Evolutionary conservation across 1,284 basidiomycete genomes (phyloP), one percentile per base, ranked within the genome.

Genomic region (Boletus semigastroideus): DNA sequence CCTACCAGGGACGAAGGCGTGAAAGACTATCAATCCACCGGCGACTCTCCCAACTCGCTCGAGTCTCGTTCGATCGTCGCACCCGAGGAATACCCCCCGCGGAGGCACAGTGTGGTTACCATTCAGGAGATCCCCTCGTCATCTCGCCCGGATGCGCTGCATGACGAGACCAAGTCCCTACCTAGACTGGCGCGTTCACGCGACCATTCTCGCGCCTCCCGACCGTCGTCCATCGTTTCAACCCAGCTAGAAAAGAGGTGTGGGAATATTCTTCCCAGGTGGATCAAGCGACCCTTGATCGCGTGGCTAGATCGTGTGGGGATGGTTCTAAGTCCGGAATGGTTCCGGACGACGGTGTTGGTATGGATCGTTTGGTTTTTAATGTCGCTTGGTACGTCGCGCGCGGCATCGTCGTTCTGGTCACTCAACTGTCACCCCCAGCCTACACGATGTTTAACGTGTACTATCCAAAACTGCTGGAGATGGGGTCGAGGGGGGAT

Each of bases 401-500:
- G 25, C 9, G 10, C 5, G n/a, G 8, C 12, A 25, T 31, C n/a
- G 31, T 25, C 52, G 47, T 33, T 40, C 31, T 27, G 22, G 10
- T 46, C 27, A 42, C 50, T 20, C 1, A 38, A 37, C 28, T 1
- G 14, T 36, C 20, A 8, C 42, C 19, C 6, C 25, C 64, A 88
- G 93, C 86, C 2, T 94, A 86, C 65, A 98, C 92, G 8, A 96
- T 96, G 86, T 98, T 98, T 75, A 99, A 98, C 65, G 94, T 97
- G 13, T 98, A 89, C 70, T 78, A 98, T 19, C 96, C 96, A 0
- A 94, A 94, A 62, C 78, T 96, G 14, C 74, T 98, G 28, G 94
- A 94, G 75, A 80, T 78, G 5, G 67, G 70, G 1, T 57, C 59
- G 5, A 63, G 65, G 1, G 65, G 63, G 12, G 60, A 61, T 7